phyloP scores from a whole-genome alignment of 2,329 filamentous ascomycete genomes.

The Thielaviopsis punctulata region DNA sequence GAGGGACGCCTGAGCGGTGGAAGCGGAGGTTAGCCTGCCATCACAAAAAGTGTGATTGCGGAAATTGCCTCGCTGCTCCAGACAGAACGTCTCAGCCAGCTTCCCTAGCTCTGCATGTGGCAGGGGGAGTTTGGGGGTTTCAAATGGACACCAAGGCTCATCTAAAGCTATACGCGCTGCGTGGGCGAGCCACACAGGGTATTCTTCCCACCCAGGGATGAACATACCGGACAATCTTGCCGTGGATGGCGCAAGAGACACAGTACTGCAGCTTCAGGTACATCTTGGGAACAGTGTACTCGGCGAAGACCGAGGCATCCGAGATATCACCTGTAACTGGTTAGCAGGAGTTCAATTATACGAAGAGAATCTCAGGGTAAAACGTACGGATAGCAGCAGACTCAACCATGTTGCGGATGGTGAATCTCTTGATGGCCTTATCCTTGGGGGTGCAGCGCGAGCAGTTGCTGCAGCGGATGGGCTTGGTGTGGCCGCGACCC shows the following conservation, averaged over 20 bases:
- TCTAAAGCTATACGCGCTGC: conserved; percentile 20
- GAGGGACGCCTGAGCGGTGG: neutral
- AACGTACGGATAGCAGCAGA: conserved; percentile 96
- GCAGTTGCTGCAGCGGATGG: conserved; percentile 67
- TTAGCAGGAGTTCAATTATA: neutral
- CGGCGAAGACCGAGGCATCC: conserved; percentile 95
- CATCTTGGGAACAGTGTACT: conserved; percentile 99
- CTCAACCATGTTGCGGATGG: conserved; percentile 99
- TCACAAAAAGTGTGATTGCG: neutral
- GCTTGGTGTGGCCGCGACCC: conserved; percentile 98
- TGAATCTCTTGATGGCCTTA: conserved; percentile 99
- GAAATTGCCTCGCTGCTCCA: neutral
- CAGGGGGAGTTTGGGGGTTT: conserved; percentile 18
- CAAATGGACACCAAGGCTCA: conserved; percentile 41
- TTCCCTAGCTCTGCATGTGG: conserved; percentile 9
- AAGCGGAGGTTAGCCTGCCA: neutral
- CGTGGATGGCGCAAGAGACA: conserved; percentile 99
- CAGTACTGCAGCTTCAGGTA: conserved; percentile 99
- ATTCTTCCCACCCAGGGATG: conserved; percentile 43
- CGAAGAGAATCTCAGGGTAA: neutral
- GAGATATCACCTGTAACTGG: conserved; percentile 82
- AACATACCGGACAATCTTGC: conserved; percentile 99
- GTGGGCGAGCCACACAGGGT: conserved; percentile 17
- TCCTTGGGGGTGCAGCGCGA: conserved; percentile 91
- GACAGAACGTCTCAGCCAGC: conserved; percentile 4